Conservation (phyloP, 495 filamentous ascomycete species). For the Penicillium manginii region DNA sequence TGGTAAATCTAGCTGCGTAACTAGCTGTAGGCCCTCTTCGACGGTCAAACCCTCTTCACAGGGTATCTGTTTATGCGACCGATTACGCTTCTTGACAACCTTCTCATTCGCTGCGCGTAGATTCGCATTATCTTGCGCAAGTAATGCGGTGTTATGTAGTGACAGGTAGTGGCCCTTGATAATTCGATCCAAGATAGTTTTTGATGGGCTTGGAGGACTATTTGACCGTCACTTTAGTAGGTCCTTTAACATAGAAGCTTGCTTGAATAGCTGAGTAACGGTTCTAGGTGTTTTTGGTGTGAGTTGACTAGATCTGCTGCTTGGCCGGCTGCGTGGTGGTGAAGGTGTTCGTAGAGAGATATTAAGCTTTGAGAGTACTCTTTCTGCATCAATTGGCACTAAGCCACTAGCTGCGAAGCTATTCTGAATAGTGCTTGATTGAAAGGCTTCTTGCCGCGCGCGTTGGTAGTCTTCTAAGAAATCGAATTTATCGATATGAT, state of each 20-base stretch:
- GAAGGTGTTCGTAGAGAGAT: conserved; percentile 14
- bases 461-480: conserved; percentile 8
- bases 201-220: too few relatives aligned
- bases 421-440: neutral
- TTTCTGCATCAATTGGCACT: conserved; percentile 12
- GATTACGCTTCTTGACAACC: neutral
- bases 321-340: conserved; percentile 12
- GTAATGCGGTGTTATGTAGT: too few relatives aligned
- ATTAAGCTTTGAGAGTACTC: conserved; percentile 22
- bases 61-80: neutral
- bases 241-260: conserved; percentile 8
- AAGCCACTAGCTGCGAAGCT: conserved; percentile 12
- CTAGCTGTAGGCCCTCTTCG: too few relatives aligned
- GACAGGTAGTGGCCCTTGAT: too few relatives aligned
- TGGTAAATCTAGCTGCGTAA: too few relatives aligned
- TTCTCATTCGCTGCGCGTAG: too few relatives aligned
- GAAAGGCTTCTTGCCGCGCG: conserved; percentile 3
- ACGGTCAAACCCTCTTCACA: neutral
- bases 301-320: conserved; percentile 7
- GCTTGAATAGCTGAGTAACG: conserved; percentile 9
- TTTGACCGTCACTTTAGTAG: neutral
- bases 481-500: conserved; percentile 22
- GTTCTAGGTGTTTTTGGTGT: conserved; percentile 12
- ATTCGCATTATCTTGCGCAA: too few relatives aligned
- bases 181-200: too few relatives aligned